These are phyloP conservation scores for Avena sativa DNA, from an alignment of 176 grass and related monocot genomes.

Conservation along the genomic window DNA sequence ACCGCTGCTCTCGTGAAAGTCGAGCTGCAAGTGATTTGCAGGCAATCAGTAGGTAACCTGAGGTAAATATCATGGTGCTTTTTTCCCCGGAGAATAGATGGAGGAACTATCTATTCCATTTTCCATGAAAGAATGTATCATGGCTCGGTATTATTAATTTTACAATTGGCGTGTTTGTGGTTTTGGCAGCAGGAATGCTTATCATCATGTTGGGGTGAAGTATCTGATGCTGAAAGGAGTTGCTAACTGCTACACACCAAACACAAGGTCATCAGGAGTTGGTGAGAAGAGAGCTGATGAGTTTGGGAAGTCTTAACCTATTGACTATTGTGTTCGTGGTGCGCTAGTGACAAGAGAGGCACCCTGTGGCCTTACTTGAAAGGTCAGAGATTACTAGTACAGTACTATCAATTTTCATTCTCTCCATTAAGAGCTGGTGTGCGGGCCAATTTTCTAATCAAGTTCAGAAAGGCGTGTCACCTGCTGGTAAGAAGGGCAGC, in stretches of 20 bases:
- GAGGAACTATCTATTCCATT: not conserved
- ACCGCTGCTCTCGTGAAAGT: constrained; percentile 61
- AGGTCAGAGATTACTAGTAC: not conserved
- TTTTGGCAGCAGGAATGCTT: not conserved
- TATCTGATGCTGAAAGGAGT: constrained; percentile 14
- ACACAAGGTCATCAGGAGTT: not conserved
- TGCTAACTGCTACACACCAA: not conserved
- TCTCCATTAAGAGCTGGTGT: not conserved
- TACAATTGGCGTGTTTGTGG: not conserved
- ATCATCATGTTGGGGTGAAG: not conserved
- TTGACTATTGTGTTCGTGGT: not conserved
- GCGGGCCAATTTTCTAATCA: not conserved
- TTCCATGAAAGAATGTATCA: not conserved
- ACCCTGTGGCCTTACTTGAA: not conserved
- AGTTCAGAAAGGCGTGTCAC: constrained; percentile 31
- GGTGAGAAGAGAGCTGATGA: not conserved
- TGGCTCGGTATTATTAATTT: not conserved
- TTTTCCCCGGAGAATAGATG: not conserved
- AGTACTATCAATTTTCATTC: not conserved
- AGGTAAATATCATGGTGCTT: not conserved
- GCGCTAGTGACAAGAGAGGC: not conserved
- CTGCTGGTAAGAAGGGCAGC: constrained; percentile 55
- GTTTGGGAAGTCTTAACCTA: not conserved
- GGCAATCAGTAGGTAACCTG: constrained; percentile 26
- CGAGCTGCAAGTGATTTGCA: constrained; percentile 56